Percentiles rank a stretch among this genome's conserved stretches.
Evolutionary conservation across 371 early-diverging fungal species (phyloP).

Genomic region (Mucor piriformis): DNA sequence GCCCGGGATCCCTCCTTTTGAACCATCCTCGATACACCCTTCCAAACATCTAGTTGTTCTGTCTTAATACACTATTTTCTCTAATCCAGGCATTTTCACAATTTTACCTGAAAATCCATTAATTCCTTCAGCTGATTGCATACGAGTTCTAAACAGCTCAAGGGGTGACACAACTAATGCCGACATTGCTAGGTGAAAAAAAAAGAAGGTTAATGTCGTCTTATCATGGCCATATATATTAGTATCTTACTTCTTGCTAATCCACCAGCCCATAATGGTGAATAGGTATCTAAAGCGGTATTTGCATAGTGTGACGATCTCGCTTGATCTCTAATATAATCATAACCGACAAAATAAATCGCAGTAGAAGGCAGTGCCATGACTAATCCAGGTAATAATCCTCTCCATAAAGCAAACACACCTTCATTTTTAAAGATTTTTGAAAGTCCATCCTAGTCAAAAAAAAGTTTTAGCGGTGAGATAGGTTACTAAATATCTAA

Average conservation of each 20-base stretch:
- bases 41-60: slow-evolving; percentile 48
- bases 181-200: slow-evolving; percentile 58
- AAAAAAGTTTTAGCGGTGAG: background rate
- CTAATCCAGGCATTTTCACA: background rate
- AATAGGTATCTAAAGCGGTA: slow-evolving; percentile 37
- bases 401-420: slow-evolving; percentile 80
- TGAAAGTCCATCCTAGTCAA: slow-evolving; percentile 71
- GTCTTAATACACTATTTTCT: background rate
- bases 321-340: slow-evolving; percentile 70
- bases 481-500: background rate
- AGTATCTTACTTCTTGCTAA: slow-evolving; percentile 72
- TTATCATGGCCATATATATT: background rate
- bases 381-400: slow-evolving; percentile 84
- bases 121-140: slow-evolving; percentile 73
- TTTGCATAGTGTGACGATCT: slow-evolving; percentile 27
- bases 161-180: slow-evolving; percentile 87
- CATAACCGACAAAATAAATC: slow-evolving; percentile 96
- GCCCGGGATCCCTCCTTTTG: slow-evolving; percentile 64
- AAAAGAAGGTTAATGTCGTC: background rate
- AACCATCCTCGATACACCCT: slow-evolving; percentile 68
- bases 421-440: slow-evolving; percentile 88
- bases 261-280: slow-evolving; percentile 84
- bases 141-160: slow-evolving; percentile 89
- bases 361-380: slow-evolving; percentile 94
- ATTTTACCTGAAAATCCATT: slow-evolving; percentile 51